Conservation (phyloP, 495 filamentous ascomycete genomes). For the Xylaria intraflava region DNA sequence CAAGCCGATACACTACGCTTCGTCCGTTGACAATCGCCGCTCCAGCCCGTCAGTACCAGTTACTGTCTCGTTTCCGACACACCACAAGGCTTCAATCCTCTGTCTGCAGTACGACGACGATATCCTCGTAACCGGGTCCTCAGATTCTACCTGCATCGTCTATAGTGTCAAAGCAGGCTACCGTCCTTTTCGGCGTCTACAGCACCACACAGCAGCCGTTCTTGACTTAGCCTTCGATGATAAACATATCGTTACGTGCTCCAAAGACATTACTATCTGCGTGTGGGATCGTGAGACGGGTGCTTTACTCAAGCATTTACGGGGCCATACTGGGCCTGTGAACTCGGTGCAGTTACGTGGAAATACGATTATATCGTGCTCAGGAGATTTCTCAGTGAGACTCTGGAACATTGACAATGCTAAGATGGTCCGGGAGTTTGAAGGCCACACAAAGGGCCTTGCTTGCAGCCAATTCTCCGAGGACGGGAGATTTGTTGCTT, state of each 20-base stretch:
- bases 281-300: constrained; percentile 86
- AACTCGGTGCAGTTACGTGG: constrained; percentile 93
- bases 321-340: constrained; percentile 82
- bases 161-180: constrained; percentile 77
- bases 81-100: constrained; percentile 85
- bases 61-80: constrained; percentile 42
- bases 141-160: constrained; percentile 84
- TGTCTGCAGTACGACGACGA: constrained; percentile 90
- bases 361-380: constrained; percentile 83
- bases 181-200: constrained; percentile 67
- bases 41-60: constrained; percentile 39
- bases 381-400: constrained; percentile 86
- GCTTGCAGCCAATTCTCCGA: constrained; percentile 94
- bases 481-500: constrained; percentile 80
- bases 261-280: constrained; percentile 86
- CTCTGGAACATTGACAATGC: constrained; percentile 89
- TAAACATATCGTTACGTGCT: constrained; percentile 89
- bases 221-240: constrained; percentile 89
- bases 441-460: constrained; percentile 78
- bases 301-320: constrained; percentile 61
- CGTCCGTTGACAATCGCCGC: constrained; percentile 35
- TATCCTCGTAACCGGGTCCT: constrained; percentile 91
- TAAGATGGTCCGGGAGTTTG: constrained; percentile 78
- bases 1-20: constrained; percentile 41
- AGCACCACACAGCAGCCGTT: constrained; percentile 75